A percentile compares a stretch with the other conserved stretches of the same genome.
Evolutionary conservation across 495 filamentous ascomycete genomes (phyloP).

Genomic region (Talaromyces proteolyticus): DNA sequence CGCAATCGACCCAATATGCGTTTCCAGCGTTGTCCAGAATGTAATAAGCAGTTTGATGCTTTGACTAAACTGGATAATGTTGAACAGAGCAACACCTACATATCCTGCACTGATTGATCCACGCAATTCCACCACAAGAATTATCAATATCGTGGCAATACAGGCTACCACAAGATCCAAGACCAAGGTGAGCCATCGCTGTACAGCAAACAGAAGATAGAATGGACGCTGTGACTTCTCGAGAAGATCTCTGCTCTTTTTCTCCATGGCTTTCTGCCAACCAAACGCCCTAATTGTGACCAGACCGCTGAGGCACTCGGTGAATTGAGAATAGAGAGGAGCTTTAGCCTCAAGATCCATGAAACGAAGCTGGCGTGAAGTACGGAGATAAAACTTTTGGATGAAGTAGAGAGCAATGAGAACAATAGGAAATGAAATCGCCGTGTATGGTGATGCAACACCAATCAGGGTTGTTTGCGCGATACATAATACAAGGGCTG

Average conservation of each 20-base stretch:
- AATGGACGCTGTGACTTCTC: slow-evolving; percentile 49
- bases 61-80: slow-evolving; percentile 50
- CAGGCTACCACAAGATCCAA: slow-evolving; percentile 54
- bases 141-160: slow-evolving; percentile 46
- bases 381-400: slow-evolving; percentile 57
- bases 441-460: slow-evolving; percentile 40
- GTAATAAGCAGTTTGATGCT: slow-evolving; percentile 44
- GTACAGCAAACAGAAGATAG: slow-evolving; percentile 57
- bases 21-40: slow-evolving; percentile 55
- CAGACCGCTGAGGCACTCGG: slow-evolving; percentile 58
- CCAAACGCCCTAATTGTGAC: slow-evolving; percentile 67
- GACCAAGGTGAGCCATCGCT: slow-evolving; percentile 66
- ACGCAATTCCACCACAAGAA: slow-evolving; percentile 37
- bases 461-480: slow-evolving; percentile 47
- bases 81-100: slow-evolving; percentile 52
- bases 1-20: slow-evolving; percentile 49
- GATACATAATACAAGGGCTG: slow-evolving; percentile 37
- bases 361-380: slow-evolving; percentile 53
- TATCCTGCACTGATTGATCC: slow-evolving; percentile 40
- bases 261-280: slow-evolving; percentile 52
- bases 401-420: slow-evolving; percentile 44
- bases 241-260: slow-evolving; percentile 51
- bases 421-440: slow-evolving; percentile 44
- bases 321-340: slow-evolving; percentile 70
- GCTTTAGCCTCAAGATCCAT: slow-evolving; percentile 50